Evolutionary conservation across 768 basidiomycete species (phyloP).

Genomic region (Russula virescens): DNA sequence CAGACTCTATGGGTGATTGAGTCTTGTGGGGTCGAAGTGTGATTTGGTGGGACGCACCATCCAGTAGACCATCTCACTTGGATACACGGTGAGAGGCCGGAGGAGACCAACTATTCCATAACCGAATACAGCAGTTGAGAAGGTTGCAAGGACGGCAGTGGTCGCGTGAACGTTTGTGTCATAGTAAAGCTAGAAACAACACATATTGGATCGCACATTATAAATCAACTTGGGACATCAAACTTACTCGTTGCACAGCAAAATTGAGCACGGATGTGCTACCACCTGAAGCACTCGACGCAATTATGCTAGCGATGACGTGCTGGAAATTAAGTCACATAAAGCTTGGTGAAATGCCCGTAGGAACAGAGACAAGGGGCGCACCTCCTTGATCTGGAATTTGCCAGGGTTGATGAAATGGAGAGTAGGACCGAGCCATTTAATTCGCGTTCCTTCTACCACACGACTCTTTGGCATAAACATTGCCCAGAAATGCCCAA

Average conservation of each 20-base stretch:
- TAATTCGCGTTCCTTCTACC: slow-evolving; percentile 42
- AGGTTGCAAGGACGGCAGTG: slow-evolving; percentile 55
- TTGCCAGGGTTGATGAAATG: slow-evolving; percentile 51
- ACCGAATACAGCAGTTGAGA: slow-evolving; percentile 61
- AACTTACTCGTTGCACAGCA: slow-evolving; percentile 49
- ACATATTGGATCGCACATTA: not conserved
- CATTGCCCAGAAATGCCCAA: slow-evolving; percentile 47
- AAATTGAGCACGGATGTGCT: slow-evolving; percentile 55
- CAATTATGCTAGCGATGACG: slow-evolving; percentile 49
- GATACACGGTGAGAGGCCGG: slow-evolving; percentile 54
- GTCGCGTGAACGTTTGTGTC: slow-evolving; percentile 48
- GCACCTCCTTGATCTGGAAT: slow-evolving; percentile 57
- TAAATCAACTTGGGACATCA: slow-evolving; percentile 1
- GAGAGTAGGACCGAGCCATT: slow-evolving; percentile 36
- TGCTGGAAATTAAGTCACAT: slow-evolving; percentile 36
- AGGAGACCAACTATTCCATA: slow-evolving; percentile 57
- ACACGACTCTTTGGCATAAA: slow-evolving; percentile 39
- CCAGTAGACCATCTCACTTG: slow-evolving; percentile 63
- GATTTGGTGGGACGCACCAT: slow-evolving; percentile 31
- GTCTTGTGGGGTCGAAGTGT: not conserved
- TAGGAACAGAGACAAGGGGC: not conserved
- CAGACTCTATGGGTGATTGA: slow-evolving; percentile 36
- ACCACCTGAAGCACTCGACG: slow-evolving; percentile 49
- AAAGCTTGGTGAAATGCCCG: not conserved
- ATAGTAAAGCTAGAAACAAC: slow-evolving; percentile 47